These are phyloP conservation scores for Aspergillus eucalypticola DNA, from an alignment of 2,329 filamentous ascomycete genomes.

Conservation along the genomic window DNA sequence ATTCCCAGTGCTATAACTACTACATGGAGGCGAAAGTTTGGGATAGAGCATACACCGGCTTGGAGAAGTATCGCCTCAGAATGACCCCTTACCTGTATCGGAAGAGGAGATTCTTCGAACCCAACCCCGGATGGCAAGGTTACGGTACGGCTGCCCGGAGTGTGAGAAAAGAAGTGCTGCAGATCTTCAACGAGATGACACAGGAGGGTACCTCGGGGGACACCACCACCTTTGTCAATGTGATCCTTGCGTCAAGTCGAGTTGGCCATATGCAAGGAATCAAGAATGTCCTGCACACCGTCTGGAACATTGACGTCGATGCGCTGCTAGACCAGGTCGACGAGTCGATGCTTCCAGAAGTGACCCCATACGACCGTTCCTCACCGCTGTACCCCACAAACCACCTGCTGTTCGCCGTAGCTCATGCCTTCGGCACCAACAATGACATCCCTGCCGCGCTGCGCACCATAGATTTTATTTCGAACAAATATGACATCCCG, in stretches of 20 bases:
- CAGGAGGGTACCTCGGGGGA: conserved; percentile 46
- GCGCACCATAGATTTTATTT: conserved; percentile 63
- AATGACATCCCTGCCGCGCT: conserved; percentile 62
- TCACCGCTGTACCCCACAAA: conserved; percentile 61
- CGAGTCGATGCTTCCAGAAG: conserved; percentile 32
- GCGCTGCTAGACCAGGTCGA: conserved; percentile 39
- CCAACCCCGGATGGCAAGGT: conserved; percentile 29
- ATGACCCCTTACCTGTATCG: conserved; percentile 35
- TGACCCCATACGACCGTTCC: conserved; percentile 45
- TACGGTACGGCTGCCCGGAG: conserved; percentile 33
- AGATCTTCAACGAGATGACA: conserved; percentile 53
- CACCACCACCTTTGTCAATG: conserved; percentile 54
- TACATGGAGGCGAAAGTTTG: conserved; percentile 55
- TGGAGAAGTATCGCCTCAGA: conserved; percentile 42
- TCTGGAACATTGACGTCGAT: conserved; percentile 58
- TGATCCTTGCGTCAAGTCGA: conserved; percentile 55
- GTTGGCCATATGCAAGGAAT: conserved; percentile 54
- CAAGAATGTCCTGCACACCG: conserved; percentile 50
- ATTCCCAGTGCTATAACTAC: conserved; percentile 56
- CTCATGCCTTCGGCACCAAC: conserved; percentile 68
- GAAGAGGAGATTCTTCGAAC: conserved; percentile 26
- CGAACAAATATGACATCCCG: conserved; percentile 58
- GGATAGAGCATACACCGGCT: conserved; percentile 44
- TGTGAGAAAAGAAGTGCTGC: conserved; percentile 38
- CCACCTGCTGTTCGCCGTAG: conserved; percentile 64